Percentiles rank a stretch among this genome's conserved stretches.
phyloP scores from a whole-genome alignment of 208 protist species.

The Porcisia hertigi region DNA sequence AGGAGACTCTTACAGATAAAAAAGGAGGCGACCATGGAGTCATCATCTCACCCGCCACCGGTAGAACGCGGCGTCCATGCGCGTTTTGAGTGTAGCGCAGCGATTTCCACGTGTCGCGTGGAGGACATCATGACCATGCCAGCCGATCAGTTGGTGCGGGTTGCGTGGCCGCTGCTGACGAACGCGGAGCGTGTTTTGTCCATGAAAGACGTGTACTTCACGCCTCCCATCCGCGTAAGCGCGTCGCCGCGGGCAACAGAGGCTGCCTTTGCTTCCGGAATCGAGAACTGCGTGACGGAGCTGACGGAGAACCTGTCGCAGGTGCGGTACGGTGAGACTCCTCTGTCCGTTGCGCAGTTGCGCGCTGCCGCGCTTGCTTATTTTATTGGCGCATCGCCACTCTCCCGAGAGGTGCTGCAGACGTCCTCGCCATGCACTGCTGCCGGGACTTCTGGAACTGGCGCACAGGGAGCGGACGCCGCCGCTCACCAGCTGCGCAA shows the following conservation, averaged over 20 bases:
- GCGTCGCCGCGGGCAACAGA: constrained; percentile 34
- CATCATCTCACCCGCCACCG: not conserved
- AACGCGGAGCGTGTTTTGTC: constrained; percentile 17
- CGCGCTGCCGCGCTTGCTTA: constrained; percentile 27
- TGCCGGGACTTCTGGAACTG: not conserved
- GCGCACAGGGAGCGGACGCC: not conserved
- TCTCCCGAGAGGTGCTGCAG: not conserved
- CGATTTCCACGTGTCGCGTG: constrained; percentile 30
- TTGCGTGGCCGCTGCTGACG: constrained; percentile 53
- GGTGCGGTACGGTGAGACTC: constrained; percentile 14
- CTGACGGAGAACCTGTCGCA: constrained; percentile 17
- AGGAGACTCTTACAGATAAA: not conserved
- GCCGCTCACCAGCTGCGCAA: not conserved
- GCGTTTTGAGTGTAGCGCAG: constrained; percentile 13
- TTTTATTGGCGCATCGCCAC: constrained; percentile 4
- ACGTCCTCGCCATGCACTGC: not conserved
- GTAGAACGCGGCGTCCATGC: constrained; percentile 1
- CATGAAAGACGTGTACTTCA: constrained; percentile 33
- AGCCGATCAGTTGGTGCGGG: constrained; percentile 34
- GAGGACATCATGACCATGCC: constrained; percentile 57
- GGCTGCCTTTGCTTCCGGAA: constrained; percentile 19
- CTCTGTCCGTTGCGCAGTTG: constrained; percentile 20
- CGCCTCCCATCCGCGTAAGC: constrained; percentile 37
- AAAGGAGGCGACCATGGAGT: not conserved
- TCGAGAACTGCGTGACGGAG: constrained; percentile 25